Percentiles rank a stretch among this genome's conserved stretches.
These are phyloP conservation scores for Zychaea mexicana DNA, from an alignment of 371 early-diverging fungal species.

Conservation along the genomic window DNA sequence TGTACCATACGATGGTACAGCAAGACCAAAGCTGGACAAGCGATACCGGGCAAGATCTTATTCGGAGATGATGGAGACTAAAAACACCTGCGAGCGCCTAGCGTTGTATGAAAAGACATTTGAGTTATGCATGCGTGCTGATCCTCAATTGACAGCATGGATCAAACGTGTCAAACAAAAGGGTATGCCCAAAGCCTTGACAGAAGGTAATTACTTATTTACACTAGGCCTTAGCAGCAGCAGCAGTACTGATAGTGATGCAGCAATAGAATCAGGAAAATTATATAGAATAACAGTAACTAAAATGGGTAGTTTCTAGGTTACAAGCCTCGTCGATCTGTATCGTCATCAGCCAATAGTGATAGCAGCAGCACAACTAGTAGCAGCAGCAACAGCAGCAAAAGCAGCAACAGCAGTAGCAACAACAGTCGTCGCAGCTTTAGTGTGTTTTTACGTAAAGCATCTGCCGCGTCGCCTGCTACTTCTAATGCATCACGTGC, in stretches of 20 bases:
- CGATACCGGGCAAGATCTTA: constrained; percentile 32
- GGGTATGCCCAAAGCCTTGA: constrained; percentile 26
- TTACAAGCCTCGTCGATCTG: not conserved
- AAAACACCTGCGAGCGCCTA: constrained; percentile 31
- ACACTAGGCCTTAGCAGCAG: too few relatives aligned
- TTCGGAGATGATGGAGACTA: constrained; percentile 42
- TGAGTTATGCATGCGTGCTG: constrained; percentile 34
- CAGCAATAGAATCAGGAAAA: too few relatives aligned
- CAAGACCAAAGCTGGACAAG: constrained; percentile 9
- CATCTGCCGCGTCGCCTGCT: not conserved
- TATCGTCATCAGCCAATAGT: not conserved
- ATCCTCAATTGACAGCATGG: constrained; percentile 32
- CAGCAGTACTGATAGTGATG: too few relatives aligned
- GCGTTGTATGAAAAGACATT: constrained; percentile 39
- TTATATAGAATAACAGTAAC: too few relatives aligned
- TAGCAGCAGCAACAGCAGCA: not conserved
- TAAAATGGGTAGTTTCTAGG: too few relatives aligned
- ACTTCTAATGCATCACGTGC: not conserved
- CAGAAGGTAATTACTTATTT: constrained; percentile 15
- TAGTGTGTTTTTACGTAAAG: constrained; percentile 12
- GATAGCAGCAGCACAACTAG: not conserved
- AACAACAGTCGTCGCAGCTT: not conserved
- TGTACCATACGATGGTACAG: not conserved
- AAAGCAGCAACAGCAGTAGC: not conserved
- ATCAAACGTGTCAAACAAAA: constrained; percentile 17